Evolutionary conservation across 176 grass and related monocot genomes (phyloP), one percentile per base, ranked within the genome.

Genomic region (Otatea glauca): DNA sequence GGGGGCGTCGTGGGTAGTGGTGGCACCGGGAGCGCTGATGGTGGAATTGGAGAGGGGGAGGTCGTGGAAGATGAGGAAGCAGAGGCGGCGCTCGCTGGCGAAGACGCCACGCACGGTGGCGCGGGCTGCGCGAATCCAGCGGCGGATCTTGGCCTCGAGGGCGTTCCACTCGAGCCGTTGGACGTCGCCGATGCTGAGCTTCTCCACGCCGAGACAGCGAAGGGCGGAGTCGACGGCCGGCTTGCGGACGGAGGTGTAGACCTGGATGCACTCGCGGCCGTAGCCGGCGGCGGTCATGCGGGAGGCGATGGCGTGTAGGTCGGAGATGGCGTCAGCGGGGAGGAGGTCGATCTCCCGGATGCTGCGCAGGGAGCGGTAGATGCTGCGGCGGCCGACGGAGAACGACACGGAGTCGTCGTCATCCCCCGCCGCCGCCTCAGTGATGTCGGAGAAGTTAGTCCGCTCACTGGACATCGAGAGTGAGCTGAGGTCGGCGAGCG

Each of bases 241-340:
- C 85, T 99, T 99, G 75, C 96, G 93, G 65, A 90, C 85, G 50
- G 91, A 93, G 77, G 88, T 86, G 62, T 99, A 99, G 17, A 94
- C 93, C 91, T 99, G 93, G 66, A 94, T 79, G 88, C 93, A 99
- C 93, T 99, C 96, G 27, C 93, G 96, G 74, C 47, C 93, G 83
- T 99, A 94, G 3, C 96, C 89, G 10, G 87, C 85, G 27, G 50
- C 85, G 16, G 89, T 70, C 96, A 99, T 92, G 86, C 91, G 83
- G 61, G 82, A 88, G 17, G 89, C 89, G 75, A 98, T 92, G 73
- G 82, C 85, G 81, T 82, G 59, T 38, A 98, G 86, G 84, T 98
- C 96, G 11, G 77, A 13, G 81, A 98, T 48, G 20, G 96, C 96
- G 55, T 98, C 91, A 4, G 72, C 62, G 9, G 96, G 96, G 53